A percentile compares a stretch with the other conserved stretches of the same genome.
These are phyloP conservation scores for Colletotrichum sp. DNA, from an alignment of 2,329 filamentous ascomycete genomes.

Conservation along the genomic window DNA sequence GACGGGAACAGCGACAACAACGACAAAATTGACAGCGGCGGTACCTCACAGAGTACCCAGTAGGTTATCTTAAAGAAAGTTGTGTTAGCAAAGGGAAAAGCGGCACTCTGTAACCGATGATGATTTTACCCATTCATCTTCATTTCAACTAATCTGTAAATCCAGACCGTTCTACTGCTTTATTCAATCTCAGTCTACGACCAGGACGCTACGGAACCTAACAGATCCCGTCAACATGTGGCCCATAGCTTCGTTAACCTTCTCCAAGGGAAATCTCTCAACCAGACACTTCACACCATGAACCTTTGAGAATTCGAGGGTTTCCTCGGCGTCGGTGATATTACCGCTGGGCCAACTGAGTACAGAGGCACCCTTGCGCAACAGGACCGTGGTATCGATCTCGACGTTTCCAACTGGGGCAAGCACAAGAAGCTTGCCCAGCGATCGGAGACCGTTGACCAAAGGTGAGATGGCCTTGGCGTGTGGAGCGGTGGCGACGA, in stretches of 20 bases:
- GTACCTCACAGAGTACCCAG: too few species aligned
- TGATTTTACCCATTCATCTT: too few species aligned
- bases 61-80: too few species aligned
- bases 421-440: conserved; percentile 66
- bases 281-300: conserved; percentile 70
- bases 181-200: conserved; percentile 34
- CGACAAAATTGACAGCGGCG: too few species aligned
- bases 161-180: too few species aligned
- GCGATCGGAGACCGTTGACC: conserved; percentile 54
- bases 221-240: conserved; percentile 43
- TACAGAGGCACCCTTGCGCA: conserved; percentile 61
- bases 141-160: too few species aligned
- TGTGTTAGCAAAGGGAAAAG: too few species aligned
- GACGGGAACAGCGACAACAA: too few species aligned
- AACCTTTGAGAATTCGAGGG: conserved; percentile 66
- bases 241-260: conserved; percentile 51
- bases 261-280: conserved; percentile 65
- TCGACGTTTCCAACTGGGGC: conserved; percentile 53
- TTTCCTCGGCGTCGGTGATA: conserved; percentile 67
- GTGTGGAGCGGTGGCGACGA: conserved; percentile 69
- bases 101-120: too few species aligned
- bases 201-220: conserved; percentile 50
- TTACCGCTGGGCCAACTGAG: conserved; percentile 69
- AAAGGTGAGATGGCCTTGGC: conserved; percentile 58
- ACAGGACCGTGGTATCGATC: conserved; percentile 46